These are phyloP conservation scores for Craterostigma plantagineum DNA, from an alignment of 257 asterid genomes.

Conservation along the genomic window DNA sequence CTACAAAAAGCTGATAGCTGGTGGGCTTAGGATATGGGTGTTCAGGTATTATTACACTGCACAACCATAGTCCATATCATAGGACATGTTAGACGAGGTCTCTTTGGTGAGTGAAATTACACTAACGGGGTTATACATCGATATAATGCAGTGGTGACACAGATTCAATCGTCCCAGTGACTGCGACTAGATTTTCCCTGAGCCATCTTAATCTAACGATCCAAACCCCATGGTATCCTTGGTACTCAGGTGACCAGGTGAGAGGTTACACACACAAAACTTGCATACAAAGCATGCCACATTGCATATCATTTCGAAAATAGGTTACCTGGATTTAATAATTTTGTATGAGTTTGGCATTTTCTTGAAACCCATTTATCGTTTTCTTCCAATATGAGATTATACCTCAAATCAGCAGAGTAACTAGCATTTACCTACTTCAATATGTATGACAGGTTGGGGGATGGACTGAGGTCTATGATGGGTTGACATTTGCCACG, in stretches of 20 bases:
- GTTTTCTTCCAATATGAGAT: background rate
- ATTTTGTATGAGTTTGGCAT: too few relatives aligned
- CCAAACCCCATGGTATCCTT: slow-evolving; percentile 63
- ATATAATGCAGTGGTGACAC: slow-evolving; percentile 60
- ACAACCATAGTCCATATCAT: background rate
- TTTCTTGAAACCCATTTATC: too few relatives aligned
- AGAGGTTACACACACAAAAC: background rate
- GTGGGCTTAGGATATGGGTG: slow-evolving; percentile 65
- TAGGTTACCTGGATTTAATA: too few relatives aligned
- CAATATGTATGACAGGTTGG: slow-evolving; percentile 33
- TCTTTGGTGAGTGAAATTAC: background rate
- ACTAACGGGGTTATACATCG: background rate
- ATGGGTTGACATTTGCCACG: slow-evolving; percentile 69
- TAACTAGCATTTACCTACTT: background rate
- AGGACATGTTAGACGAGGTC: too few relatives aligned
- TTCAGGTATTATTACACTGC: slow-evolving; percentile 45
- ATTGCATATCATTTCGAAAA: too few relatives aligned
- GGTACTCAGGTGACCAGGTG: slow-evolving; percentile 68
- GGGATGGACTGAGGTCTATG: slow-evolving; percentile 71
- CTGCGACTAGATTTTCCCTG: slow-evolving; percentile 60
- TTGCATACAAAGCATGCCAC: background rate
- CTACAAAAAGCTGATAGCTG: slow-evolving; percentile 47
- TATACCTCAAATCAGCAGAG: background rate
- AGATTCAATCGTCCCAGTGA: slow-evolving; percentile 69
- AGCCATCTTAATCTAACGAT: slow-evolving; percentile 49